These are phyloP conservation scores for Mytilinidion resinicola DNA, from an alignment of 495 filamentous ascomycete species.

Conservation along the genomic window DNA sequence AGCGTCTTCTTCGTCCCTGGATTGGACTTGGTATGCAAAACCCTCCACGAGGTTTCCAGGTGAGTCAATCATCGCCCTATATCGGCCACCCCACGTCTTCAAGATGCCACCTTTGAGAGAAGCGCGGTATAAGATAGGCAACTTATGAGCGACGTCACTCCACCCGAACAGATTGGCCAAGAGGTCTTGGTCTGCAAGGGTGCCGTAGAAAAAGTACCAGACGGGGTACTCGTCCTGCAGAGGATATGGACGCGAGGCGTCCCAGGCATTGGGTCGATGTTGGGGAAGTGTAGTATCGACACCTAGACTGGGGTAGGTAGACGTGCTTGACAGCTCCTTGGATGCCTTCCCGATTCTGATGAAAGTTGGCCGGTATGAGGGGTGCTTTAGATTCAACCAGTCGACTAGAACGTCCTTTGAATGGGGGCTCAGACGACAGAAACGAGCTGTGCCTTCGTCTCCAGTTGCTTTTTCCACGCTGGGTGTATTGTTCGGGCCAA, in stretches of 20 bases:
- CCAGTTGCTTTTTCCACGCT: too few relatives aligned
- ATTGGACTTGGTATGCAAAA: conserved; percentile 35
- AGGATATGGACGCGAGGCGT: background rate
- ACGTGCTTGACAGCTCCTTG: conserved; percentile 35
- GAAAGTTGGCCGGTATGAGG: conserved; percentile 28
- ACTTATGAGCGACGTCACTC: conserved; percentile 3
- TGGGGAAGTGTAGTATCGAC: conserved; percentile 40
- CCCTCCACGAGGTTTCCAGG: conserved; percentile 25
- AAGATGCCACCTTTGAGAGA: conserved; percentile 30
- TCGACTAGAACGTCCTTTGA: background rate
- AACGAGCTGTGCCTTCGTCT: too few relatives aligned
- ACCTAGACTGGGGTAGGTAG: conserved; percentile 39
- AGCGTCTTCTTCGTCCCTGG: conserved; percentile 36
- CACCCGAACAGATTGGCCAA: conserved; percentile 20
- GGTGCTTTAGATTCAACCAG: background rate
- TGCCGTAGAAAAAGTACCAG: conserved; percentile 40
- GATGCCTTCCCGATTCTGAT: conserved; percentile 32
- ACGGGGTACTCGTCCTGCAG: conserved; percentile 40
- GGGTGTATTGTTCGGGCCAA: too few relatives aligned
- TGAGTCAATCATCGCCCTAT: conserved; percentile 39
- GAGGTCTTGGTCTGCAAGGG: conserved; percentile 25
- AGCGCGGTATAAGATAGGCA: conserved; percentile 21
- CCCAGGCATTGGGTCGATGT: conserved; percentile 12
- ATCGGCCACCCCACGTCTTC: conserved; percentile 37
- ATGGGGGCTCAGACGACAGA: too few relatives aligned